phyloP scores from a whole-genome alignment of 2,329 filamentous ascomycete species.

The Penicillium sp. region DNA sequence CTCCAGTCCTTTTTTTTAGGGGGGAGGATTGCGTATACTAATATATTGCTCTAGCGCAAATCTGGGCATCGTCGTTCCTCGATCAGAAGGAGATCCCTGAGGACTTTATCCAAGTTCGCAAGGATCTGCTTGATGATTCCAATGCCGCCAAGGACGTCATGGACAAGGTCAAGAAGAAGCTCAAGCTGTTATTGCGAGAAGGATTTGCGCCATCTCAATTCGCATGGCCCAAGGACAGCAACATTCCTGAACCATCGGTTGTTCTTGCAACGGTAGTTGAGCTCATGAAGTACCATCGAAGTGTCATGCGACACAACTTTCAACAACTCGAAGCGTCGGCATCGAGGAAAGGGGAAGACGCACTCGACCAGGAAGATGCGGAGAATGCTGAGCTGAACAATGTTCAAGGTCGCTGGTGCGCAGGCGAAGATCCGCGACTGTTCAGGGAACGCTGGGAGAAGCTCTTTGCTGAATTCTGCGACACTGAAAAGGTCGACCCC shows the following conservation, averaged over 20 bases:
- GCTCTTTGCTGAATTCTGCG: slow-evolving; percentile 91
- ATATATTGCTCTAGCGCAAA: slow-evolving; percentile 59
- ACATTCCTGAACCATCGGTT: slow-evolving; percentile 88
- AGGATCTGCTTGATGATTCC: slow-evolving; percentile 92
- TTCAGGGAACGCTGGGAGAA: slow-evolving; percentile 99
- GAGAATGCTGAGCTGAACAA: slow-evolving; percentile 53
- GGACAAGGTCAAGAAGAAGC: slow-evolving; percentile 99
- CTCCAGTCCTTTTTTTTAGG: not conserved
- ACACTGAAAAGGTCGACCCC: slow-evolving; percentile 95
- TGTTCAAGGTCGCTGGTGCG: slow-evolving; percentile 92
- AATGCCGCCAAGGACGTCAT: slow-evolving; percentile 98
- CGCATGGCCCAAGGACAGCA: slow-evolving; percentile 79
- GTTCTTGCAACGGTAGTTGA: slow-evolving; percentile 89
- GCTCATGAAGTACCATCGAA: slow-evolving; percentile 94
- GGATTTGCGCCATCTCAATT: slow-evolving; percentile 94
- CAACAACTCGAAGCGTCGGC: slow-evolving; percentile 62
- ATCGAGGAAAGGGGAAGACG: slow-evolving; percentile 9
- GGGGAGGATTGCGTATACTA: not conserved
- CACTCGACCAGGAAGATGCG: slow-evolving; percentile 13
- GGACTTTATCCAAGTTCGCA: slow-evolving; percentile 83
- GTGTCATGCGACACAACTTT: slow-evolving; percentile 93
- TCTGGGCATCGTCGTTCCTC: slow-evolving; percentile 86
- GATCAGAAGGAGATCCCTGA: slow-evolving; percentile 77
- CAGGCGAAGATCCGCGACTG: slow-evolving; percentile 85
- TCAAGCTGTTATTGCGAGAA: slow-evolving; percentile 84